phyloP scores from a whole-genome alignment of 208 protist genomes.

The Crithidia bombi region DNA sequence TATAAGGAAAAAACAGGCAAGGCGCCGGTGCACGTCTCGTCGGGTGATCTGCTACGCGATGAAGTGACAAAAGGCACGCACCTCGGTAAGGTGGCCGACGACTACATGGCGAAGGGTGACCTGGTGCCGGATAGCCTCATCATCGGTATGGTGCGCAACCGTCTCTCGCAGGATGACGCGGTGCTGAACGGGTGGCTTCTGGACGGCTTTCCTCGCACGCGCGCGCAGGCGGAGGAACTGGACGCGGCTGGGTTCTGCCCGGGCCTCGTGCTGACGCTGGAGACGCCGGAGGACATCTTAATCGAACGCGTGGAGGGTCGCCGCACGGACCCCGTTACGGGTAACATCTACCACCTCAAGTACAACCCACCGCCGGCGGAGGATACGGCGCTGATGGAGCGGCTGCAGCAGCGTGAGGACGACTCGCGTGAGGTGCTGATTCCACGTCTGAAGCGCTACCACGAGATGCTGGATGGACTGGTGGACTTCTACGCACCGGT shows the following conservation, averaged over 20 bases:
- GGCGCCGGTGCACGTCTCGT: constrained; percentile 81
- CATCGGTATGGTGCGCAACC: constrained; percentile 64
- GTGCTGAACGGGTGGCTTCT: constrained; percentile 88
- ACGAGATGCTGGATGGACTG: constrained; percentile 60
- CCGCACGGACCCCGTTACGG: constrained; percentile 86
- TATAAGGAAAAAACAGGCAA: constrained; percentile 42
- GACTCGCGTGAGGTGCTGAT: constrained; percentile 76
- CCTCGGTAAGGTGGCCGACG: constrained; percentile 61
- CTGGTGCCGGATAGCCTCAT: constrained; percentile 85
- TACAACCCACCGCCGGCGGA: constrained; percentile 85
- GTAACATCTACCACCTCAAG: constrained; percentile 86
- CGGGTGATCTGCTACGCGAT: constrained; percentile 81
- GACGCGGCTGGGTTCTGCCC: constrained; percentile 70
- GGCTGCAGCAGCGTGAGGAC: constrained; percentile 86
- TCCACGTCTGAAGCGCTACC: constrained; percentile 77
- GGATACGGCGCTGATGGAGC: constrained; percentile 68
- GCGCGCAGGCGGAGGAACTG: constrained; percentile 77
- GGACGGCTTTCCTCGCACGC: constrained; percentile 91
- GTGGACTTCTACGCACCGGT: constrained; percentile 71
- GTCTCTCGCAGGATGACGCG: constrained; percentile 73
- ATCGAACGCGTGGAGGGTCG: constrained; percentile 82
- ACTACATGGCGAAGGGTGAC: constrained; percentile 67
- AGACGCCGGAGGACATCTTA: constrained; percentile 77
- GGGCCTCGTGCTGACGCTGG: constrained; percentile 71
- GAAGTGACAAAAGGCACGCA: constrained; percentile 64